Percentiles rank a stretch among this genome's conserved stretches.
These are phyloP conservation scores for Graphilbum sp. DNA, from an alignment of 2,329 filamentous ascomycete species.

Conservation along the genomic window DNA sequence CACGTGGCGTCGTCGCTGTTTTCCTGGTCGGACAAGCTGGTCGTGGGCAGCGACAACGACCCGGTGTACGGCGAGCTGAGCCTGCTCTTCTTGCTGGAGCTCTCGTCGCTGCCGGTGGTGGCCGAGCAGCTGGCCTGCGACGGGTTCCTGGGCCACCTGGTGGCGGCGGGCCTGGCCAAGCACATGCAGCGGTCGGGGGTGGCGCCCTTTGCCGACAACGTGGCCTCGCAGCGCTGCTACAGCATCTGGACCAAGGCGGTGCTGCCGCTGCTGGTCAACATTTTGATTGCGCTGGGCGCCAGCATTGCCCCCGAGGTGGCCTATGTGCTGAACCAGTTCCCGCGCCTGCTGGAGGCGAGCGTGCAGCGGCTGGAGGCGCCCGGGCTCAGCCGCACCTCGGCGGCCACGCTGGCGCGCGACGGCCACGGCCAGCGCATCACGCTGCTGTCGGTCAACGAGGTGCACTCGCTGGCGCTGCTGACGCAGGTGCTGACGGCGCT, in stretches of 20 bases:
- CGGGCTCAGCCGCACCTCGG: slow-evolving; percentile 28
- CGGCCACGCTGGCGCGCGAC: neutral
- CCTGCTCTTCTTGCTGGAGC: slow-evolving; percentile 71
- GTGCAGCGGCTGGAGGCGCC: slow-evolving; percentile 54
- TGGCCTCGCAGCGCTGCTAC: slow-evolving; percentile 58
- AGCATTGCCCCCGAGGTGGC: slow-evolving; percentile 73
- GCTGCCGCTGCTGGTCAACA: slow-evolving; percentile 74
- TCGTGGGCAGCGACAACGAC: slow-evolving; percentile 43
- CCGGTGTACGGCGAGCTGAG: slow-evolving; percentile 90
- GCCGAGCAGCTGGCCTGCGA: slow-evolving; percentile 86
- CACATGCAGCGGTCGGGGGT: slow-evolving; percentile 57
- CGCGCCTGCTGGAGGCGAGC: slow-evolving; percentile 57
- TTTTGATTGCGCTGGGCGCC: slow-evolving; percentile 65
- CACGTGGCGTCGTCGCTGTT: slow-evolving; percentile 77
- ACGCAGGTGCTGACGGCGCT: slow-evolving; percentile 54
- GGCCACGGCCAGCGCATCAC: slow-evolving; percentile 49
- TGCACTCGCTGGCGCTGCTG: slow-evolving; percentile 63
- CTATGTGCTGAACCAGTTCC: slow-evolving; percentile 79
- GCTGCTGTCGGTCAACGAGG: slow-evolving; percentile 57
- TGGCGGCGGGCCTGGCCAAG: slow-evolving; percentile 62
- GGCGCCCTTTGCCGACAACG: slow-evolving; percentile 61
- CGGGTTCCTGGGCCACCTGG: slow-evolving; percentile 63
- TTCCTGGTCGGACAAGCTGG: slow-evolving; percentile 80
- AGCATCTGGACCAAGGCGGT: slow-evolving; percentile 81
- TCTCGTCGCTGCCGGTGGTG: slow-evolving; percentile 64